These are phyloP conservation scores for Populus deltoides DNA, from an alignment of 345 rosid species.

Conservation along the genomic window DNA sequence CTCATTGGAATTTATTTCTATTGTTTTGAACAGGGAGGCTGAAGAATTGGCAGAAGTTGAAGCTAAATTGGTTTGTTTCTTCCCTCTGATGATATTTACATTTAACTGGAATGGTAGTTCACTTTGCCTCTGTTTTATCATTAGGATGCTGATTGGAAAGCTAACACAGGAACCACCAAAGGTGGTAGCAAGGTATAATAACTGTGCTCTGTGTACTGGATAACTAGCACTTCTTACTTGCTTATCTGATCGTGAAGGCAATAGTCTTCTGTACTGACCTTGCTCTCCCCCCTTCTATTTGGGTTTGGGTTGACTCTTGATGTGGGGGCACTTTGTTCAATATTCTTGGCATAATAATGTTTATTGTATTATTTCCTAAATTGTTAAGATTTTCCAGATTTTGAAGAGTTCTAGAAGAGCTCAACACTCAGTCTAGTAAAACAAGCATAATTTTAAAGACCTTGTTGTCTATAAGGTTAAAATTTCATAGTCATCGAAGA, in stretches of 20 bases:
- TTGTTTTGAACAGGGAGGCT: constrained; percentile 46
- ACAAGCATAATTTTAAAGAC: too few species aligned
- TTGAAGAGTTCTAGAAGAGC: too few species aligned
- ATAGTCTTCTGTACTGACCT: background rate
- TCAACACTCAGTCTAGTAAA: too few species aligned
- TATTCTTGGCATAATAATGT: too few species aligned
- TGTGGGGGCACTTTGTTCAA: too few species aligned
- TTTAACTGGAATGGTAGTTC: constrained; percentile 12
- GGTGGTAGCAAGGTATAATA: constrained; percentile 53
- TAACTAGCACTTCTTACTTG: background rate
- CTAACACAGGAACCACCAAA: constrained; percentile 40
- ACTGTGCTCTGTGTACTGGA: background rate
- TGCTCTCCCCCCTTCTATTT: background rate
- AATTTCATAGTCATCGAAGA: too few species aligned
- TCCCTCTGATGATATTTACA: constrained; percentile 1
- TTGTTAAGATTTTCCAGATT: too few species aligned
- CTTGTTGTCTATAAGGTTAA: too few species aligned
- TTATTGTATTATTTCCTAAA: too few species aligned
- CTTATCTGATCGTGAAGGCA: background rate
- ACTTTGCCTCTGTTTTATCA: constrained; percentile 12
- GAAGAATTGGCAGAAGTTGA: constrained; percentile 91
- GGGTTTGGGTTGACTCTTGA: background rate
- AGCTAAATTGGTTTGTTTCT: constrained; percentile 65
- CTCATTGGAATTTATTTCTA: constrained; percentile 5
- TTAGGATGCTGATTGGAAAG: constrained; percentile 76